Base-by-base conservation (phyloP, 1,284 basidiomycete species). In the Tilletia caries region DNA sequence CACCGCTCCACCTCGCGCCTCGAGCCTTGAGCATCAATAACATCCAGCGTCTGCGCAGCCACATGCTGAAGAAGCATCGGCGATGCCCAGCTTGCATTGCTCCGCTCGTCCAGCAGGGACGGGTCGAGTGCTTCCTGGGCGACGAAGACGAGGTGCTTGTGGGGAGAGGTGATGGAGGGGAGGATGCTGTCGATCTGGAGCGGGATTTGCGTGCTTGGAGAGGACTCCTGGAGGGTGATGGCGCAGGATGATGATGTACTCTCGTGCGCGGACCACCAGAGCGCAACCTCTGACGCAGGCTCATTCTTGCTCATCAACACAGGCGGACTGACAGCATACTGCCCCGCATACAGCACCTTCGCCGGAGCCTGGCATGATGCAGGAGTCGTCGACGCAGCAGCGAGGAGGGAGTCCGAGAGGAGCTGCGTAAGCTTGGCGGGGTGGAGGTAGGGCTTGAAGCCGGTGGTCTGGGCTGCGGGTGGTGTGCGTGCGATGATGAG, bases 101-200 rank as follows among this genome's bases (percentile, higher is more conserved):
- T 34, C 58, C 32, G 18, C 20, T 62, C 58, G 18, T 37, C 29
- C 6, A 62, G 18, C 29, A 62, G 58, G 58, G 58, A 20, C 10
- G 13, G 58, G 18, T 62, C 58, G 27, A 62, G 32, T 13, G 58
- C 58, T 62, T 62, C 58, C 58, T 62, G 58, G 29, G 58, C 58
- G 29, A 62, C 58, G 29, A 62, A 62, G 32, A 62, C 58, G 58
- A 62, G 58, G 23, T 62, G 58, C 58, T 33, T 29, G 12, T 33
- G 29, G 58, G 33, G 8, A 10, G 37, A 15, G 37, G 8, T 15
- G 20, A 23, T 8, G 3, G 58, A 62, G 58, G 33, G 32, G 20
- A 33, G 58, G 20, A 50, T 20, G 48, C 48, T 25, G 48, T 20
- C 48, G 48, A n/a, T 50, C 6, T 6, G 20, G 20, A 50, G 48